phyloP scores from a whole-genome alignment of 2,329 filamentous ascomycete species.

The Ascocoryne sarcoides region DNA sequence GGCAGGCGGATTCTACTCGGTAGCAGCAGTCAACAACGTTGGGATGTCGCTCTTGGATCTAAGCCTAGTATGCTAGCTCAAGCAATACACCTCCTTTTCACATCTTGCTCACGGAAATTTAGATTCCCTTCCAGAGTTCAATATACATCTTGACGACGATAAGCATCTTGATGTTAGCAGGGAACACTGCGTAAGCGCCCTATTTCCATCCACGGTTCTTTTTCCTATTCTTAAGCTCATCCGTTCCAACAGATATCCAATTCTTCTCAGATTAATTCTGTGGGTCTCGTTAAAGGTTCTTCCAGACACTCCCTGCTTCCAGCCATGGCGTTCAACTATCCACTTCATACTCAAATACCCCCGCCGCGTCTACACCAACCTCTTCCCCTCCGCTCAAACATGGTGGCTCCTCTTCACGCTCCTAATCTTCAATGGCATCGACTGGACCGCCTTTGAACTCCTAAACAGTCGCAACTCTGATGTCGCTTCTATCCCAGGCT shows the following conservation, averaged over 20 bases:
- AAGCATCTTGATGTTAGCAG: slow-evolving; percentile 2
- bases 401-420: slow-evolving; percentile 59
- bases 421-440: slow-evolving; percentile 49
- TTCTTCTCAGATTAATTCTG: slow-evolving; percentile 51
- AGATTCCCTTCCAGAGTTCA: slow-evolving; percentile 5
- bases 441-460: slow-evolving; percentile 58
- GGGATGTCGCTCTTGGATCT: slow-evolving; percentile 6
- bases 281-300: slow-evolving; percentile 42
- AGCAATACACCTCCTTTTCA: too few relatives aligned
- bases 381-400: slow-evolving; percentile 55
- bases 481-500: slow-evolving; percentile 42
- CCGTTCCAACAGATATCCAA: slow-evolving; percentile 44
- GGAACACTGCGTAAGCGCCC: slow-evolving; percentile 39
- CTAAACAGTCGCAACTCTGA: slow-evolving; percentile 53
- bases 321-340: slow-evolving; percentile 38
- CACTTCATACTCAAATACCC: slow-evolving; percentile 47
- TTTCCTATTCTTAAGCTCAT: too few relatives aligned
- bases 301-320: slow-evolving; percentile 11
- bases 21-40: slow-evolving; percentile 5
- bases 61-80: slow-evolving; percentile 3
- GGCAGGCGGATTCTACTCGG: background rate
- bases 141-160: background rate
- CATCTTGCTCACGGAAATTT: background rate
- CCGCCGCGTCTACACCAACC: slow-evolving; percentile 50
- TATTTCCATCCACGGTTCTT: too few relatives aligned